Evolutionary conservation across 169 alveolate species (phyloP), one percentile per base, ranked within the genome.

Genomic region (Plasmodium sp.): DNA sequence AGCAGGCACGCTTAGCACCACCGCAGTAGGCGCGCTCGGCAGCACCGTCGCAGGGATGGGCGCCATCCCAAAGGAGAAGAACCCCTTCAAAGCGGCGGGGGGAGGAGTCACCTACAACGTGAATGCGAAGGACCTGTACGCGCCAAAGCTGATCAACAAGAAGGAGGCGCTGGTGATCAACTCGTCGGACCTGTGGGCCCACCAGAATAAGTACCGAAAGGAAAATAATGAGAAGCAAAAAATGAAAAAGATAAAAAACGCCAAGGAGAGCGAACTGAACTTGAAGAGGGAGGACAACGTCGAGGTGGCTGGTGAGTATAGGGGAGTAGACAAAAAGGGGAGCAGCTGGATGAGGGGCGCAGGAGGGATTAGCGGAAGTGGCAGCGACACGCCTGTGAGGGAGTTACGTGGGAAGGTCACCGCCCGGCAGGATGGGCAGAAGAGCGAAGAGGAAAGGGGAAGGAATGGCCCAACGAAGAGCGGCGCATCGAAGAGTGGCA

Each of bases 121-220:
- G 0, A 80, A 90, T 33, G 67, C 56, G 14, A 90, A 80, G 72
- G 94, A 90, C 39, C 33, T 80, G 31, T 67, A 80, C 54, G 27
- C 91, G 3, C 88, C 88, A 22, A 90, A 90, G 34, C 82, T 90
- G 33, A 56, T 83, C 54, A 82, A 58, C 16, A 81, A 83, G 71
- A 80, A 84, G 18, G 97, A 95, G 80, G 96, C 96, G n/a, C 84
- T 95, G 22, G 97, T 95, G 27, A 95, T 96, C 12, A 97, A 96
- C 83, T 91, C 97, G 62, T 77, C 92, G 18, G 97, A 93, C 45
- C 81, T 95, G 67, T 97, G 97, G 97, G 96, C 97, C 33, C 97
- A 92, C 39, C 95, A 93, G 79, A 92, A 94, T 86, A 86, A 85
- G 27, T 85, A 86, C 43, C 83, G 93, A 77, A 88, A 85, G 33